Evolutionary conservation across 495 filamentous ascomycete species (phyloP), one percentile per base, ranked within the genome.

Genomic region (Pyronema domesticum): DNA sequence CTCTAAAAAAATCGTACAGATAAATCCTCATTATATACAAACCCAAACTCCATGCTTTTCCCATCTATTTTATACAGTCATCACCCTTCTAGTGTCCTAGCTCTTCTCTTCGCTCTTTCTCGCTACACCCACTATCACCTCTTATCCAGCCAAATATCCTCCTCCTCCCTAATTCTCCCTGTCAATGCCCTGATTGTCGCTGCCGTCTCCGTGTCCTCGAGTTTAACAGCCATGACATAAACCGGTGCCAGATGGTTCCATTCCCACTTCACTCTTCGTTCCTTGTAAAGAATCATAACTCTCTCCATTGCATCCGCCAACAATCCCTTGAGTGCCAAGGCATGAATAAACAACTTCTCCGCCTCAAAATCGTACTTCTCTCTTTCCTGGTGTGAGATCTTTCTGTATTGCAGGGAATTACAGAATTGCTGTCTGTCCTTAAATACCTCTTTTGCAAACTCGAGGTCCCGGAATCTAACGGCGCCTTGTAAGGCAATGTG

Each of bases 301-400:
- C 46, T 46, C n/a, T 60, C 48, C n/a, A 52, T 55, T 1, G 63
- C 63, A 50, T 66, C 63, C 0, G 51, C 53, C 3, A 65, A 48
- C n/a, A 42, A 39, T 15, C 53, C 50, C 15, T 54, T 54, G 13
- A 43, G 34, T 17, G 63, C 63, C 3, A 66, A 52, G 34, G 53
- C 54, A 54, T 63, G 44, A 13, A 66, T 56, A 39, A 65, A 54
- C 8, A 35, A 23, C 23, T 54, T 8, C 46, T 66, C 63, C 34
- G 57, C 57, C 15, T 48, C 8, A n/a, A 58, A 54, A 19, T 66
- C 63, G 5, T 60, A 44, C 17, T 53, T 57, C 11, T 52, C 45
- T 15, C 43, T 7, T 14, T 46, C 19, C 33, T 53, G 33, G 51
- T n/a, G n/a, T n/a, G n/a, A 50, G 19, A 44, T 40, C 1, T 18